Evolutionary conservation across 768 basidiomycete genomes (phyloP).

Genomic region (Clitopilus hobsonii): DNA sequence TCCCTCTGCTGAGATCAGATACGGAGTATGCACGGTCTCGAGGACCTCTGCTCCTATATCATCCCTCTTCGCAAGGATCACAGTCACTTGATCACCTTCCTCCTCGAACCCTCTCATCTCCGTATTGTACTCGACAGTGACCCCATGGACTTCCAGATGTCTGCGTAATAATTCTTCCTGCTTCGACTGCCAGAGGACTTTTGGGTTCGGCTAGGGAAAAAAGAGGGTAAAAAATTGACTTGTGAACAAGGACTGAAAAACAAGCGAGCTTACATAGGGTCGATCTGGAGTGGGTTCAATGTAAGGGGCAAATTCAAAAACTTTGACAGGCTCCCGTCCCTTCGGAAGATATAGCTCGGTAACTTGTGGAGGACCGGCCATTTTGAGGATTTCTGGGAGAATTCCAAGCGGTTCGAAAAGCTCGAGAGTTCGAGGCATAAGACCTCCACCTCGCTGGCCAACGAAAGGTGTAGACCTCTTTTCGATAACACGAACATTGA

Average conservation of each 20-base stretch:
- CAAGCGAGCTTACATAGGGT: neutral
- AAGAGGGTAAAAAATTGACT: too few relatives aligned
- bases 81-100: neutral
- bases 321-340: neutral
- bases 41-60: neutral
- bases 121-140: neutral
- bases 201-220: neutral
- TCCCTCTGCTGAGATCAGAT: neutral
- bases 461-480: neutral
- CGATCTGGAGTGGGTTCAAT: neutral
- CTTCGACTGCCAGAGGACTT: neutral
- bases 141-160: neutral
- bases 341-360: neutral
- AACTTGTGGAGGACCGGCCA: neutral
- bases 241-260: neutral
- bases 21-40: neutral
- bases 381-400: neutral
- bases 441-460: neutral
- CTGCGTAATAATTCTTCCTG: neutral
- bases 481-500: neutral
- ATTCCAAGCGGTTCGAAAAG: neutral
- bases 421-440: neutral
- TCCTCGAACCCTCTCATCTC: neutral
- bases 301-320: neutral
- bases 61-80: neutral